Conservation (phyloP, 2,329 filamentous ascomycete species). For the Beauveria sp. region DNA sequence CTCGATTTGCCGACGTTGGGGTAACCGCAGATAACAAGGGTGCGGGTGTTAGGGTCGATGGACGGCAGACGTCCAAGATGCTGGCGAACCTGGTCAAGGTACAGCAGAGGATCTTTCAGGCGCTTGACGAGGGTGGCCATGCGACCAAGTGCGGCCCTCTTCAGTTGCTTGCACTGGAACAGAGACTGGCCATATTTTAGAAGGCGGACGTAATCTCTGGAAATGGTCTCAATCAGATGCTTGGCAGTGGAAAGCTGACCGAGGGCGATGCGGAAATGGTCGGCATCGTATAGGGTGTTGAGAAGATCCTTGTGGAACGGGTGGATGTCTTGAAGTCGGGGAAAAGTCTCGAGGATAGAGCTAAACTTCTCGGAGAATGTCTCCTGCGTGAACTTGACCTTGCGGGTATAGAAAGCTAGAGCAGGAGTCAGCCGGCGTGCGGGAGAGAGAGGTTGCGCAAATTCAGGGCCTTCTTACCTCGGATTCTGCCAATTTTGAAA, state of each 20-base stretch:
- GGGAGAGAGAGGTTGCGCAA: not conserved
- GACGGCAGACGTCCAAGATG: conserved; percentile 93
- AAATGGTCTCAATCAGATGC: conserved; percentile 91
- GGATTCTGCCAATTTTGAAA: conserved; percentile 89
- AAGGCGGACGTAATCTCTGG: conserved; percentile 90
- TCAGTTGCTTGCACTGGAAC: conserved; percentile 98
- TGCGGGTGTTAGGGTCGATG: conserved; percentile 97
- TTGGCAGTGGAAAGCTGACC: conserved; percentile 95
- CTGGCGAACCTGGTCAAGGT: conserved; percentile 86
- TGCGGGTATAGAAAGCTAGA: conserved; percentile 87
- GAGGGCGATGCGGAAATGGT: conserved; percentile 94
- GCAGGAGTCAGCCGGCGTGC: conserved; percentile 7
- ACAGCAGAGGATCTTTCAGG: conserved; percentile 88
- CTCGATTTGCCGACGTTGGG: conserved; percentile 97
- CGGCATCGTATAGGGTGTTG: conserved; percentile 97
- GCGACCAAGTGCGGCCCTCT: conserved; percentile 88
- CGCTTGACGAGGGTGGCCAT: conserved; percentile 97
- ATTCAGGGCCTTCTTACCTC: conserved; percentile 36
- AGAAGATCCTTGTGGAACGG: conserved; percentile 78
- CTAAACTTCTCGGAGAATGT: conserved; percentile 93
- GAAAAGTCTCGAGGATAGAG: conserved; percentile 87
- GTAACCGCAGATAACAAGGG: conserved; percentile 92
- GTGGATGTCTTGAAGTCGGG: conserved; percentile 86
- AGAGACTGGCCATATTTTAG: conserved; percentile 89
- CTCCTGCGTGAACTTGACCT: conserved; percentile 97